These are phyloP conservation scores for Camelina hispida DNA, from an alignment of 345 rosid genomes.

Conservation along the genomic window DNA sequence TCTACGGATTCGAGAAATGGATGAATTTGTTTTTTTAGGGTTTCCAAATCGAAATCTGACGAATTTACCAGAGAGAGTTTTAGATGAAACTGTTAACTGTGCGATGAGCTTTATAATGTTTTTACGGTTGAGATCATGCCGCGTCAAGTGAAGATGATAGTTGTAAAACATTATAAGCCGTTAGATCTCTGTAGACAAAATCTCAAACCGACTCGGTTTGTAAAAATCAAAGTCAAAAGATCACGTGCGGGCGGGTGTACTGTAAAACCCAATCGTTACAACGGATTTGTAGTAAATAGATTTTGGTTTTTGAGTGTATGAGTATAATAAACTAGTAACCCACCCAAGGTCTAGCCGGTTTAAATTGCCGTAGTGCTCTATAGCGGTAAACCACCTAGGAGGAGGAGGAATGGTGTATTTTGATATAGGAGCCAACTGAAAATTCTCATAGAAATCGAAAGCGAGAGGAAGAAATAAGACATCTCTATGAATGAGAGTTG, in stretches of 20 bases:
- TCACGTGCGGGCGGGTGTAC: constrained; percentile 4
- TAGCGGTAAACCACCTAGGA: too few relatives aligned
- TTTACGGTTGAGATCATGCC: constrained; percentile 12
- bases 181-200: constrained; percentile 23
- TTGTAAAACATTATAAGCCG: background rate
- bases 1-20: constrained; percentile 14
- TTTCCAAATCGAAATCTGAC: constrained; percentile 25
- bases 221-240: background rate
- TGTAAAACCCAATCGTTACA: too few relatives aligned
- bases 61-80: background rate
- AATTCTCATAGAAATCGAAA: too few relatives aligned
- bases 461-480: too few relatives aligned
- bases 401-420: too few relatives aligned
- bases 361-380: too few relatives aligned
- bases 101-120: background rate
- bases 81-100: background rate
- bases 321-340: too few relatives aligned
- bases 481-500: too few relatives aligned
- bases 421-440: too few relatives aligned
- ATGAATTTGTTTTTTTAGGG: constrained; percentile 3
- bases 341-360: too few relatives aligned
- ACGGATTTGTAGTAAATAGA: too few relatives aligned
- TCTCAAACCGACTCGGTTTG: constrained; percentile 22
- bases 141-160: background rate
- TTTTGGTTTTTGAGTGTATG: too few relatives aligned